Evolutionary conservation across 148 eudicot species (phyloP).

Genomic region (Rhododendron simsii): DNA sequence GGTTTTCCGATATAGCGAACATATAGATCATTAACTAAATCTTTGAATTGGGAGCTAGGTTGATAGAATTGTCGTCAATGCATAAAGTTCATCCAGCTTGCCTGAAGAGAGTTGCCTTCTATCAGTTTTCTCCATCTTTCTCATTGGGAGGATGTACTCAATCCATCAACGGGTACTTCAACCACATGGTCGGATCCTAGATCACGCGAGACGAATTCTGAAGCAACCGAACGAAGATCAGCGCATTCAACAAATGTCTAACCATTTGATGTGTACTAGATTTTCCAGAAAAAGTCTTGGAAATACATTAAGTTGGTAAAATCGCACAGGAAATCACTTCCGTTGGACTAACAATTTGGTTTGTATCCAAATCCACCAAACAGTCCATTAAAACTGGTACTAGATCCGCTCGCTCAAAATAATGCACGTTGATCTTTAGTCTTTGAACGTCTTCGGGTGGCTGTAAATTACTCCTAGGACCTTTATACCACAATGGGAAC

Average conservation of each 20-base stretch:
- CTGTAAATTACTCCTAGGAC: too few relatives aligned
- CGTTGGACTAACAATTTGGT: background rate
- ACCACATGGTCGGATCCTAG: background rate
- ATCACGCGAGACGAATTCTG: background rate
- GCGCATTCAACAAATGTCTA: background rate
- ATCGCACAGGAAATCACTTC: background rate
- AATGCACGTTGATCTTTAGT: too few relatives aligned
- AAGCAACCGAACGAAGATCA: background rate
- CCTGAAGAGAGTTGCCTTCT: background rate
- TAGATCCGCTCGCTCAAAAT: background rate
- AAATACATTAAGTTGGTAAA: background rate
- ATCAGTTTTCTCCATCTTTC: background rate
- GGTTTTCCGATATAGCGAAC: background rate
- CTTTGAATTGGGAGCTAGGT: background rate
- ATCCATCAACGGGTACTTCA: background rate
- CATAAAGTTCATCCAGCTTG: background rate
- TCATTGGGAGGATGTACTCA: background rate
- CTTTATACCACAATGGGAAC: too few relatives aligned
- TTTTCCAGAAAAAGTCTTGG: background rate
- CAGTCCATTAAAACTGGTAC: background rate
- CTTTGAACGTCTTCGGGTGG: too few relatives aligned
- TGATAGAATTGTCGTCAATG: background rate
- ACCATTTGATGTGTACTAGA: background rate
- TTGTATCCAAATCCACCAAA: background rate
- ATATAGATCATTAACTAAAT: background rate